These are phyloP conservation scores for Lachancea fermentati DNA, from an alignment of 805 yeast species.

Conservation along the genomic window DNA sequence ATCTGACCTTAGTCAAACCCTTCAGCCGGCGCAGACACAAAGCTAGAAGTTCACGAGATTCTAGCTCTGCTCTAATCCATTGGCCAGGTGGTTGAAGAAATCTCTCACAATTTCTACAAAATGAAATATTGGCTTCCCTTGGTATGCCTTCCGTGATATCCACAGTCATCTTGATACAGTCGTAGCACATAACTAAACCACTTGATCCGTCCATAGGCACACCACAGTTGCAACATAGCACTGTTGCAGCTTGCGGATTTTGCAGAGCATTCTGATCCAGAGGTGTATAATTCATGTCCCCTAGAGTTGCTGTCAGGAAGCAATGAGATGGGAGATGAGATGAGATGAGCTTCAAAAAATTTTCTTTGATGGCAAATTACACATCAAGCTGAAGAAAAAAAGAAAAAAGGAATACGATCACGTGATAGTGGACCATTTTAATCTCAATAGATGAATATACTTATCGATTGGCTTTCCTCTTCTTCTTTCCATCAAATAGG, in stretches of 20 bases:
- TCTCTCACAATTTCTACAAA: conserved; percentile 96
- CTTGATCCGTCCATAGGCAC: conserved; percentile 94
- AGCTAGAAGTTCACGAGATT: conserved; percentile 88
- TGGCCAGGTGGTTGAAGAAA: conserved; percentile 91
- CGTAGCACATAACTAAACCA: conserved; percentile 93
- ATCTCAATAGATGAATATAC: no score
- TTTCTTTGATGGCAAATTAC: conserved; percentile 11
- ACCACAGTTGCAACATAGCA: conserved; percentile 97
- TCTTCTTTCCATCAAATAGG: conserved; percentile 21
- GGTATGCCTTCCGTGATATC: conserved; percentile 94
- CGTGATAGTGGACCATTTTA: conserved; percentile 4
- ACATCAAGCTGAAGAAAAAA: conserved; percentile 6
- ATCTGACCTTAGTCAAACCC: conserved; percentile 78
- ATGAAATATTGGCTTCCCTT: conserved; percentile 86
- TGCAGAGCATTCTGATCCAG: conserved; percentile 34
- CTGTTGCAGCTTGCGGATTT: conserved; percentile 58
- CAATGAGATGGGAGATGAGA: conserved; percentile 6
- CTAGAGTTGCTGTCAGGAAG: neutral
- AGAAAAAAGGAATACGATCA: conserved; percentile 1
- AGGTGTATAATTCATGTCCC: conserved; percentile 35
- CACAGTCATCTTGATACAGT: conserved; percentile 88
- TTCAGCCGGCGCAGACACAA: conserved; percentile 81
- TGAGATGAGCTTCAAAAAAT: conserved; percentile 23
- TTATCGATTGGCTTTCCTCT: conserved; percentile 13
- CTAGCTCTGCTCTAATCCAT: conserved; percentile 88